Percentiles rank a stretch among this genome's conserved stretches.
phyloP scores from a whole-genome alignment of 208 protist species.

The Trypanosoma platydactyli region DNA sequence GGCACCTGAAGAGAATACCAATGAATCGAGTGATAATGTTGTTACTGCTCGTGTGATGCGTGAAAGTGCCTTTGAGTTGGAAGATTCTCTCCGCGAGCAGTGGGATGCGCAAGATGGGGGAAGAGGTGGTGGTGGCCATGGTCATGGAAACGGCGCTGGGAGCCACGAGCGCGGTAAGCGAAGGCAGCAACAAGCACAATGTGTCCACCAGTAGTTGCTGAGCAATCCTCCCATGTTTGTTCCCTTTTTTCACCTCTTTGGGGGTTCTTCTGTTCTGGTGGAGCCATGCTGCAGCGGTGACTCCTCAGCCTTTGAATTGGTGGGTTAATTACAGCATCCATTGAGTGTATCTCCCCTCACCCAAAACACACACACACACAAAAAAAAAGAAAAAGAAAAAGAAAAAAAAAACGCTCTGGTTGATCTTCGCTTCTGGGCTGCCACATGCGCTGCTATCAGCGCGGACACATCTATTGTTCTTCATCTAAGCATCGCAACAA shows the following conservation, averaged over 20 bases:
- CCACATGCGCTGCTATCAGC: too few relatives aligned
- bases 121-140: conserved; percentile 23
- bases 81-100: conserved; percentile 68
- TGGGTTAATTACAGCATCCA: too few relatives aligned
- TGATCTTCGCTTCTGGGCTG: background rate
- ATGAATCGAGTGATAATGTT: conserved; percentile 51
- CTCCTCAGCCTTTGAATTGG: too few relatives aligned
- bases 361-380: too few relatives aligned
- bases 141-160: conserved; percentile 35
- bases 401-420: background rate
- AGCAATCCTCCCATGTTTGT: background rate
- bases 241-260: background rate
- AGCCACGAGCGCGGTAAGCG: conserved; percentile 31
- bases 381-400: conserved; percentile 7
- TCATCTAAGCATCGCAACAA: too few relatives aligned
- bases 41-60: conserved; percentile 78
- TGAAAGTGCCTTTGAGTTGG: conserved; percentile 71
- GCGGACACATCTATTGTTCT: too few relatives aligned
- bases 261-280: too few relatives aligned
- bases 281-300: too few relatives aligned
- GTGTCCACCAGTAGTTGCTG: conserved; percentile 61
- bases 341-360: too few relatives aligned
- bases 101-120: conserved; percentile 65
- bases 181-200: conserved; percentile 58
- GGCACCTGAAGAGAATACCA: conserved; percentile 29